Base-by-base conservation (phyloP, 2,329 filamentous ascomycete genomes). In the Leptosphaerulina australis region DNA sequence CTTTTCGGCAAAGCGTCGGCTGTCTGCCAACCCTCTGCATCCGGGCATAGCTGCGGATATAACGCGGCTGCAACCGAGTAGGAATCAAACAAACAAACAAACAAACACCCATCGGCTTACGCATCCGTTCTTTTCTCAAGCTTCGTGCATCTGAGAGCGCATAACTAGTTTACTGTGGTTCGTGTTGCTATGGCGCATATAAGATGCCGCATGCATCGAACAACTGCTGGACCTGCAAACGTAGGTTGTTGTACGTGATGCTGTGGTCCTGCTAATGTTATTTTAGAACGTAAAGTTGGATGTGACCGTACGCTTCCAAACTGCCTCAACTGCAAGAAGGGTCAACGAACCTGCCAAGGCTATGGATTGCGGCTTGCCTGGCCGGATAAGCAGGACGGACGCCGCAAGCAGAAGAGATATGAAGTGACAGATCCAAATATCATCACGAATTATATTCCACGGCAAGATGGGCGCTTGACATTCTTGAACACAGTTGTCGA, bases 381-480 rank as follows among this genome's bases (percentile, higher is more conserved):
- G 78, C 77, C 77, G 7, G 77, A 79, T 53, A 74, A 74, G 44
- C 68, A 70, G n/a, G 77, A 79, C 52, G 77, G 77, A 8, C 67
- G 77, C 30, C 72, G 77, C 33, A 70, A 70, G 53, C 64, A 68
- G 44, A 67, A 67, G 48, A 60, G 62, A 31, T 75, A 72, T 31
- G 69, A 73, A 49, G 30, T 45, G 15, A 31, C 22, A 14, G 8
- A 40, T 3, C 41, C 36, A 4, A 15, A 26, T 2, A 9, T 35
- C 9, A 9, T 31, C 12, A 4, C 25, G 4, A 51, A 11, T 10
- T 45, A 51, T 6, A 14, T 51, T 5, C 21, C 30, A 12, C 18
- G 26, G 4, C 20, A 36, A 8, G 43, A 48, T 12, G 60, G 58
- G 15, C 10, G 34, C 5, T 53, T 64, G 12, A 28, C 29, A 1